Percentiles rank a stretch among this genome's conserved stretches.
Conservation (phyloP, 345 rosid species). For the Eucalyptus pauciflora region DNA sequence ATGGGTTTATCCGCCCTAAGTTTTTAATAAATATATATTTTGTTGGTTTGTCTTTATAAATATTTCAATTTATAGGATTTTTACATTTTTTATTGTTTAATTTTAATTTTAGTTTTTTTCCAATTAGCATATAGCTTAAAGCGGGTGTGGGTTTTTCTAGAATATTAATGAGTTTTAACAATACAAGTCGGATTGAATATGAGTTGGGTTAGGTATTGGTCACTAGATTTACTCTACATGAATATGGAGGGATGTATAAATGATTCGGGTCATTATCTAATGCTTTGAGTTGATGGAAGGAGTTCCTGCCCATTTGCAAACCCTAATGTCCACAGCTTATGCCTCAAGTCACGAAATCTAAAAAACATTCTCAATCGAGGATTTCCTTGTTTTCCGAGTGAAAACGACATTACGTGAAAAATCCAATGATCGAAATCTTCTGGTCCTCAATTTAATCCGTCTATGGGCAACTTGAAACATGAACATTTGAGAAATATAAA, state of each 20-base stretch:
- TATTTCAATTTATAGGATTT: too few relatives aligned
- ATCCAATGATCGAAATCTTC: fast-evolving
- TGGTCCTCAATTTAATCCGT: neutral
- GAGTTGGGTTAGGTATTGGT: fast-evolving
- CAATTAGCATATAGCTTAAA: too few relatives aligned
- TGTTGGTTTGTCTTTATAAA: too few relatives aligned
- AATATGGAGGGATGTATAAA: neutral
- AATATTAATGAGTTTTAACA: too few relatives aligned
- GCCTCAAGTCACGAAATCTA: neutral
- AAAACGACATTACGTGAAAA: neutral
- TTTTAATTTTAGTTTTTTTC: too few relatives aligned
- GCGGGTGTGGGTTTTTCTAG: fast-evolving
- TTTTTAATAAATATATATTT: too few relatives aligned
- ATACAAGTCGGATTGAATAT: fast-evolving
- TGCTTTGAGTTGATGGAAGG: neutral
- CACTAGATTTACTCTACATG: fast-evolving
- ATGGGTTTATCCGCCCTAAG: fast-evolving
- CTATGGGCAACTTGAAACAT: neutral
- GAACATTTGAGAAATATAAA: neutral
- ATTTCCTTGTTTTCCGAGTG: neutral
- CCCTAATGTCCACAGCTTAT: fast-evolving
- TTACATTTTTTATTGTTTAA: too few relatives aligned
- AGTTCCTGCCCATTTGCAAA: neutral
- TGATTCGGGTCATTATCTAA: neutral
- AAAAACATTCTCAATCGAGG: neutral